These are phyloP conservation scores for Delitschia confertaspora DNA, from an alignment of 495 filamentous ascomycete genomes.

Conservation along the genomic window DNA sequence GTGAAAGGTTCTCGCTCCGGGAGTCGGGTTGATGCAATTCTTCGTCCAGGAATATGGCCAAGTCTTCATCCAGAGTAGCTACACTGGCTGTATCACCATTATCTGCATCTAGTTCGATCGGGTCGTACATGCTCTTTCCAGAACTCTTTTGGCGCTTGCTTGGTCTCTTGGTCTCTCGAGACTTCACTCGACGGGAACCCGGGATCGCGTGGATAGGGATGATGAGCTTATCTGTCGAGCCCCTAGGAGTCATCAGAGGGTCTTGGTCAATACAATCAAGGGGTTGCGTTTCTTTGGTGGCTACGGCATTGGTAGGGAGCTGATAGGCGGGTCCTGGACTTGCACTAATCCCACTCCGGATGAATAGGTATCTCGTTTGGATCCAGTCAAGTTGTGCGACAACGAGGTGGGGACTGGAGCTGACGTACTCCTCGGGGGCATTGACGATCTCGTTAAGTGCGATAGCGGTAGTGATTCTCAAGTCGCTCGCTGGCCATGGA, in stretches of 20 bases:
- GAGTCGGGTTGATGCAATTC: constrained; percentile 3
- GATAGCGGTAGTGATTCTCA: constrained; percentile 53
- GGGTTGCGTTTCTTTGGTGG: constrained; percentile 27
- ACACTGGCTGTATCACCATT: constrained; percentile 38
- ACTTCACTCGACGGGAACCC: constrained; percentile 31
- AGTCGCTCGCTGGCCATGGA: constrained; percentile 57
- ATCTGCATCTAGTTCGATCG: constrained; percentile 25
- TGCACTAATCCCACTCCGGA: constrained; percentile 34
- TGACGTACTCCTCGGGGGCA: constrained; percentile 51
- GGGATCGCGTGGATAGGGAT: constrained; percentile 47
- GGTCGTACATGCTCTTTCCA: constrained; percentile 23
- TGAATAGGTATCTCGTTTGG: constrained; percentile 81
- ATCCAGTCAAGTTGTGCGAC: constrained; percentile 79
- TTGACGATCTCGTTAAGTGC: constrained; percentile 87
- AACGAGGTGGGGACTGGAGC: constrained; percentile 53
- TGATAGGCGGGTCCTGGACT: background rate
- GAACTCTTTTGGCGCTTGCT: constrained; percentile 28
- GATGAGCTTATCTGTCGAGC: constrained; percentile 33
- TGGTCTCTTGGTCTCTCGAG: constrained; percentile 13
- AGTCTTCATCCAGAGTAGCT: constrained; percentile 46
- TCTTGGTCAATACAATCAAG: constrained; percentile 48
- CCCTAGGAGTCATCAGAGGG: constrained; percentile 38
- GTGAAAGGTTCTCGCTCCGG: constrained; percentile 13
- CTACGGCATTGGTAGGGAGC: background rate
- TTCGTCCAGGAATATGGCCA: constrained; percentile 39